Evolutionary conservation across 441 rosid genomes (phyloP).

Genomic region (Gossypium lobatum): DNA sequence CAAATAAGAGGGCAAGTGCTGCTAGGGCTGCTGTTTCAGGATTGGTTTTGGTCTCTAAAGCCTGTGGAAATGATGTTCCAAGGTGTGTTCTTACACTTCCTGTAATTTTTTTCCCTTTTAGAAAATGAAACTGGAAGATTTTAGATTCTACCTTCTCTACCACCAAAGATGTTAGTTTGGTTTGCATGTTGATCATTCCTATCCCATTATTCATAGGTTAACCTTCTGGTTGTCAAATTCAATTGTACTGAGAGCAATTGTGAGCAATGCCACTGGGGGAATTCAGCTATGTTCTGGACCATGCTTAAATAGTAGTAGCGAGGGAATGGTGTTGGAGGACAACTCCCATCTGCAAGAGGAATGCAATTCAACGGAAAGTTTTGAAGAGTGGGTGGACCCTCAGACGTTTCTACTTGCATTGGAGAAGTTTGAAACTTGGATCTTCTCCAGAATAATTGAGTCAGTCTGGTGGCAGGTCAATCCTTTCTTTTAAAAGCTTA

Average conservation of each 20-base stretch:
- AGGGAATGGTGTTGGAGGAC: slow-evolving; percentile 19
- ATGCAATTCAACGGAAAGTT: slow-evolving; percentile 12
- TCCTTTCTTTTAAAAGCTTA: slow-evolving; percentile 10
- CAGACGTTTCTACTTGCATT: slow-evolving; percentile 48
- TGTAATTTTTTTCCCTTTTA: background rate
- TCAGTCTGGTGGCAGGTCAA: slow-evolving; percentile 99
- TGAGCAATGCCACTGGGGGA: slow-evolving; percentile 40
- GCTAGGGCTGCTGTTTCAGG: slow-evolving; percentile 81
- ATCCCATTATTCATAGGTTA: slow-evolving; percentile 41
- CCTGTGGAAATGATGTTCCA: slow-evolving; percentile 90
- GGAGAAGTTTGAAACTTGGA: slow-evolving; percentile 86
- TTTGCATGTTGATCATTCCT: slow-evolving; percentile 8
- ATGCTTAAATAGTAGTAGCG: slow-evolving; percentile 7
- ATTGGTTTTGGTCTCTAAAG: slow-evolving; percentile 76
- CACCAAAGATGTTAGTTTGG: background rate
- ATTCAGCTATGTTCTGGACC: slow-evolving; percentile 20
- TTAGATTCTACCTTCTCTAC: background rate
- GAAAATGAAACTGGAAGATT: background rate
- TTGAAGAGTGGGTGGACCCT: slow-evolving; percentile 69
- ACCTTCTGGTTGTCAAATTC: slow-evolving; percentile 90
- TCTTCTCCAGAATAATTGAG: slow-evolving; percentile 80
- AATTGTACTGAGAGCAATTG: slow-evolving; percentile 58
- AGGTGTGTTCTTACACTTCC: slow-evolving; percentile 41
- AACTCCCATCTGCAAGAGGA: slow-evolving; percentile 12
- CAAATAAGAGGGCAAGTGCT: slow-evolving; percentile 49